Evolutionary conservation across 306 rosid species (phyloP).

Genomic region (Biancaea sappan): DNA sequence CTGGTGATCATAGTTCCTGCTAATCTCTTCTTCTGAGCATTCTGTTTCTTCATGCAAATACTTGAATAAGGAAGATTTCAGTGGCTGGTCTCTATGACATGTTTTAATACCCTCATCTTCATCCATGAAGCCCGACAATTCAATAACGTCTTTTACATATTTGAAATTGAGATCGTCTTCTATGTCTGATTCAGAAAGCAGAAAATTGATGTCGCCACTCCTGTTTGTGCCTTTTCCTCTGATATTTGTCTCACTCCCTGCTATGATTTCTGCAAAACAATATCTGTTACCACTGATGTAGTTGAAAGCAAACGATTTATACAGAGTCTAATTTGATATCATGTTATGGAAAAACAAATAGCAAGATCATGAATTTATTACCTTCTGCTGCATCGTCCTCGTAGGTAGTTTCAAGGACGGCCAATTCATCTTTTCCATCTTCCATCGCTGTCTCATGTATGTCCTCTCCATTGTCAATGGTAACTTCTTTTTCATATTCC

Average conservation of each 20-base stretch:
- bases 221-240: slow-evolving; percentile 25
- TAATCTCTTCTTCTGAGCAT: slow-evolving; percentile 33
- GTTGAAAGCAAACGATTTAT: slow-evolving; percentile 20
- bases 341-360: neutral
- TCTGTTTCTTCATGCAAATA: slow-evolving; percentile 43
- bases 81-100: slow-evolving; percentile 46
- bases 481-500: slow-evolving; percentile 30
- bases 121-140: slow-evolving; percentile 58
- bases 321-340: too few species aligned
- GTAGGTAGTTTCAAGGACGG: slow-evolving; percentile 35
- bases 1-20: slow-evolving; percentile 43
- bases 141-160: slow-evolving; percentile 61
- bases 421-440: slow-evolving; percentile 42
- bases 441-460: slow-evolving; percentile 26
- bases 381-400: slow-evolving; percentile 53
- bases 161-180: slow-evolving; percentile 47
- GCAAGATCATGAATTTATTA: slow-evolving; percentile 29
- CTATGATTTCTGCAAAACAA: slow-evolving; percentile 21
- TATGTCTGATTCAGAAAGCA: slow-evolving; percentile 25
- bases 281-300: neutral
- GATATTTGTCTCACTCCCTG: slow-evolving; percentile 38
- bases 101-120: slow-evolving; percentile 41
- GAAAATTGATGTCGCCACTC: slow-evolving; percentile 7
- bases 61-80: slow-evolving; percentile 50
- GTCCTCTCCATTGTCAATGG: slow-evolving; percentile 32